Percentiles rank a stretch among this genome's conserved stretches.
Evolutionary conservation across 768 basidiomycete genomes (phyloP).

Genomic region (Aureoboletus auriporus): DNA sequence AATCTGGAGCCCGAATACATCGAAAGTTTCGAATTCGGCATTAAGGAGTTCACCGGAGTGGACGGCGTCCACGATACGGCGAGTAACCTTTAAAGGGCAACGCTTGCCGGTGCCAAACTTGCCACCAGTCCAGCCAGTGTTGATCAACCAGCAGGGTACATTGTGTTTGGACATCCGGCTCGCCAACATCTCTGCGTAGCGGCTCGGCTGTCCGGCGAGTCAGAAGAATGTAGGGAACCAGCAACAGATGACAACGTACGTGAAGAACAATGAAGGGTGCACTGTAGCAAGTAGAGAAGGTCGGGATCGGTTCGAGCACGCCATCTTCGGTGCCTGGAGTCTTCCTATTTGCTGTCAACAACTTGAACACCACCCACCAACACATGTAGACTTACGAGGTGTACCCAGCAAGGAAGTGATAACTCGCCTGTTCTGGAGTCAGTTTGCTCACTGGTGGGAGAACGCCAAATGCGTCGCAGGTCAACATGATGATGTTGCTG

Average conservation of each 20-base stretch:
- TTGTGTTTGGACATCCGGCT: conserved; percentile 87
- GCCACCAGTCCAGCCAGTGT: conserved; percentile 96
- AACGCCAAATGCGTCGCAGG: conserved; percentile 97
- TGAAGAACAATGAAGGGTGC: conserved; percentile 99
- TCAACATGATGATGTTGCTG: conserved; percentile 93
- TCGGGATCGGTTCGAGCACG: conserved; percentile 96
- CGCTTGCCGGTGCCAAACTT: conserved; percentile 91
- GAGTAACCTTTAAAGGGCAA: conserved; percentile 94
- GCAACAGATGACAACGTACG: conserved; percentile 36
- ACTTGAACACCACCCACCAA: not conserved
- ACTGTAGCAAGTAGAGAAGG: conserved; percentile 98
- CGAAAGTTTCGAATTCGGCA: conserved; percentile 83
- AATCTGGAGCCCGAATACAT: conserved; percentile 78
- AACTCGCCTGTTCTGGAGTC: conserved; percentile 91
- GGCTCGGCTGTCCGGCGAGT: conserved; percentile 56
- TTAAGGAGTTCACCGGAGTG: conserved; percentile 89
- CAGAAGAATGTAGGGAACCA: conserved; percentile 2
- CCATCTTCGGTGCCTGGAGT: conserved; percentile 99
- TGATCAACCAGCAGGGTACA: conserved; percentile 97
- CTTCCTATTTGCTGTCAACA: conserved; percentile 50
- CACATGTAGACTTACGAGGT: conserved; percentile 59
- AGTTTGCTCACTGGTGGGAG: conserved; percentile 93
- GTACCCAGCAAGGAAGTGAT: conserved; percentile 97
- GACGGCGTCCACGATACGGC: conserved; percentile 94
- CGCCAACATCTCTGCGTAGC: conserved; percentile 97